Evolutionary conservation across 78 protist species (phyloP).

Genomic region (Salpingoeca rosetta): DNA sequence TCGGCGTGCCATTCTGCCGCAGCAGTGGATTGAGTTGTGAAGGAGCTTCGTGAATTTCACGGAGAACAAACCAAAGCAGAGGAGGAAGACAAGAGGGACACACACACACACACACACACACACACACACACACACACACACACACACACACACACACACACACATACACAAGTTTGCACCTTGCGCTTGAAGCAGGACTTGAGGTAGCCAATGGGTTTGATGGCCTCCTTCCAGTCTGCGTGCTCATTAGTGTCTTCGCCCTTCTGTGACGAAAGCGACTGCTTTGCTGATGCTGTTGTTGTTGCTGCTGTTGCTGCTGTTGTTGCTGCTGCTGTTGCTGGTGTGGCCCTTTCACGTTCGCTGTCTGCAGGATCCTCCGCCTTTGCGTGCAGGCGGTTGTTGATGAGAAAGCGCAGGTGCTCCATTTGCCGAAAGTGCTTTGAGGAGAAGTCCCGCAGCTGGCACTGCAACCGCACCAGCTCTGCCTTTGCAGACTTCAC

Average conservation of each 20-base stretch:
- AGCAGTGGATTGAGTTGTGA: too few relatives aligned
- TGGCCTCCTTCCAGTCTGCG: neutral
- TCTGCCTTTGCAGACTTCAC: too few relatives aligned
- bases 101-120: too few relatives aligned
- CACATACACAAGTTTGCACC: too few relatives aligned
- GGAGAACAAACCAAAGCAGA: too few relatives aligned
- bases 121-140: too few relatives aligned
- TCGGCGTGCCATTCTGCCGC: slow-evolving; percentile 43
- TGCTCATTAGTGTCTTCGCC: neutral
- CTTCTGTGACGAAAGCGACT: neutral
- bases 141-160: too few relatives aligned
- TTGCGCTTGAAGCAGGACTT: neutral
- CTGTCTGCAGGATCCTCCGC: neutral
- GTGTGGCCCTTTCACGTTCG: neutral
- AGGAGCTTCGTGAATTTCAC: too few relatives aligned
- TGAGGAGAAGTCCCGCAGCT: too few relatives aligned
- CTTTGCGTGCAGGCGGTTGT: neutral
- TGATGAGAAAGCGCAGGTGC: neutral
- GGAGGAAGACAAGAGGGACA: too few relatives aligned
- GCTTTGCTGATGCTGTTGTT: neutral
- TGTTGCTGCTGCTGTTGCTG: neutral
- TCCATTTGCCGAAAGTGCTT: neutral
- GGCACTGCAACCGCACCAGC: too few relatives aligned
- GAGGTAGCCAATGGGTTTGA: slow-evolving; percentile 38
- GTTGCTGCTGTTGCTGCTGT: neutral